A percentile compares a stretch with the other conserved stretches of the same genome.
Conservation (phyloP, 768 basidiomycete genomes). For the Leccinum incarnatum region DNA sequence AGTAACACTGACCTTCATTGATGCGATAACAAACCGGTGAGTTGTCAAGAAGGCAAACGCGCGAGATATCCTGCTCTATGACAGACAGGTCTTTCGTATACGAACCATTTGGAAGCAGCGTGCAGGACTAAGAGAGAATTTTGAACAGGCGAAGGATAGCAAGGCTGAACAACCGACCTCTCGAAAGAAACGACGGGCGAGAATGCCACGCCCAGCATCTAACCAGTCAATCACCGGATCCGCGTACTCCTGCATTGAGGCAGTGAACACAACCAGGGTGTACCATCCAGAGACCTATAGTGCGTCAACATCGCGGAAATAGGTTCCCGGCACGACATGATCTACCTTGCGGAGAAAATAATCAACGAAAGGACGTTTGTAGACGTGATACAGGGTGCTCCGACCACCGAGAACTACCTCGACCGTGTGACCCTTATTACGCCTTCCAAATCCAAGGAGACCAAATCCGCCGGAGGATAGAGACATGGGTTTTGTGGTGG, state of each 20-base stretch:
- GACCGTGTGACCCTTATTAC: slow-evolving; percentile 79
- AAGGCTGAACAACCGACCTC: slow-evolving; percentile 55
- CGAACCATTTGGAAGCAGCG: slow-evolving; percentile 85
- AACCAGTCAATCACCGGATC: slow-evolving; percentile 99
- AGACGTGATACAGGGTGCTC: slow-evolving; percentile 94
- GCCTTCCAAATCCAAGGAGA: slow-evolving; percentile 56
- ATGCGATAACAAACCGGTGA: slow-evolving; percentile 89
- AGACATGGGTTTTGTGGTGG: slow-evolving; percentile 78
- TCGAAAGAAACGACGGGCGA: slow-evolving; percentile 85
- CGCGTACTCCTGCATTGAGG: slow-evolving; percentile 99
- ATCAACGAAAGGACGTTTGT: slow-evolving; percentile 97
- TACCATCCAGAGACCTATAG: slow-evolving; percentile 97
- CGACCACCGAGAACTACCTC: slow-evolving; percentile 89
- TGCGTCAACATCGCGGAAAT: slow-evolving; percentile 6
- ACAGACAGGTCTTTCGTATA: slow-evolving; percentile 92
- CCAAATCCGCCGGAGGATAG: slow-evolving; percentile 50
- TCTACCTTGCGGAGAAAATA: slow-evolving; percentile 86
- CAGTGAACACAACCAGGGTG: slow-evolving; percentile 97
- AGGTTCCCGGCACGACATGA: slow-evolving; percentile 3
- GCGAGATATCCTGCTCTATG: slow-evolving; percentile 86
- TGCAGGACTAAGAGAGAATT: slow-evolving; percentile 68
- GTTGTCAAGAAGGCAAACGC: slow-evolving; percentile 95
- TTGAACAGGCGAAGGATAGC: neutral
- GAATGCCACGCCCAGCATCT: slow-evolving; percentile 89
- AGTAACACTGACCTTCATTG: slow-evolving; percentile 72